Conservation (phyloP, 2,329 filamentous ascomycete species). For the Drechslerella coelobrocha region DNA sequence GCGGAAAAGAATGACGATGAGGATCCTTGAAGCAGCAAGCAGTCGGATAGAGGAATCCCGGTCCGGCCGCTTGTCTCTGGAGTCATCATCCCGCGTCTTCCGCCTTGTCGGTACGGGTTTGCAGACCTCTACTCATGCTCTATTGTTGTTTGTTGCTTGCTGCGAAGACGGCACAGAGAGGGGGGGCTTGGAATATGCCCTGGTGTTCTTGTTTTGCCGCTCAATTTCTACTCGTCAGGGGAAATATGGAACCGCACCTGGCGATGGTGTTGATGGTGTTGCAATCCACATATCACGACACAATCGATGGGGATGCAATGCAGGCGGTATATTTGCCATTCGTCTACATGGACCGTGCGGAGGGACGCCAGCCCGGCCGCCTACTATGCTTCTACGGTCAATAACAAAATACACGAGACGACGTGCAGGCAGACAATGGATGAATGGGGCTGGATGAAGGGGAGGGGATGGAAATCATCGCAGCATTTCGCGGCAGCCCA, state of each 20-base stretch:
- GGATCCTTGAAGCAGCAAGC: constrained; percentile 4
- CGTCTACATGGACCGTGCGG: constrained; percentile 11
- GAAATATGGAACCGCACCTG: constrained; percentile 9
- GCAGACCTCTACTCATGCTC: constrained; percentile 14
- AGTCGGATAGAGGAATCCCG: background rate
- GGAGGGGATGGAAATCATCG: constrained; percentile 30
- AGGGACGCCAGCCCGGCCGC: too few species aligned
- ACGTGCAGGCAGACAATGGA: background rate
- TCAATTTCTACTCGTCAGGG: constrained; percentile 44
- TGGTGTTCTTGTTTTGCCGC: constrained; percentile 34
- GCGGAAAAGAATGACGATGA: background rate
- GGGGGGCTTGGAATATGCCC: background rate
- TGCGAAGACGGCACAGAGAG: background rate
- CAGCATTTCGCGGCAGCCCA: constrained; percentile 4
- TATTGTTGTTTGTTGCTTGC: background rate
- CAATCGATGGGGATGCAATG: constrained; percentile 21
- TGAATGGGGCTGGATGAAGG: too few species aligned
- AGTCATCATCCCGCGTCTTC: constrained; percentile 42
- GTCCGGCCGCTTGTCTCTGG: constrained; percentile 32
- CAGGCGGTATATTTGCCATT: constrained; percentile 52
- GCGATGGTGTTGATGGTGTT: constrained; percentile 51
- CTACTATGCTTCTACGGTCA: constrained; percentile 14
- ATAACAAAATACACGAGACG: background rate
- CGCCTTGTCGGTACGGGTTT: constrained; percentile 6
- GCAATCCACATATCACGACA: constrained; percentile 29